A percentile compares a stretch with the other conserved stretches of the same genome.
Evolutionary conservation across 306 rosid species (phyloP).

Genomic region (Cicer yamashitae): DNA sequence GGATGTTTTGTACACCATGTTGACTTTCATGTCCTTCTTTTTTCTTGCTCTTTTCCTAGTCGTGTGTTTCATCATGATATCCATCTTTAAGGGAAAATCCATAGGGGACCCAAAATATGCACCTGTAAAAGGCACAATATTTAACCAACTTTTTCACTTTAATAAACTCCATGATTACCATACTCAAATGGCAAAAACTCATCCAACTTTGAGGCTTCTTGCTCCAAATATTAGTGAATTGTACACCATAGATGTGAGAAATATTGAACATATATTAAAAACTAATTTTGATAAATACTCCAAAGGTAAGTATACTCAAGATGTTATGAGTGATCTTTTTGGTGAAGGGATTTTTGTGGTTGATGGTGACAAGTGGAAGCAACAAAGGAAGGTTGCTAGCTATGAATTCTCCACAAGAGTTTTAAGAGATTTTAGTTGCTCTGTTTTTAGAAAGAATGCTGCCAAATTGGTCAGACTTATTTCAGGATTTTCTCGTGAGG

Average conservation of each 20-base stretch:
- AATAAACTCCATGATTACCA: slow-evolving; percentile 57
- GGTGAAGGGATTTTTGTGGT: slow-evolving; percentile 71
- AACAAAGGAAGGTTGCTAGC: slow-evolving; percentile 75
- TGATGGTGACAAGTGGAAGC: slow-evolving; percentile 74
- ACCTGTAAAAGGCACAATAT: slow-evolving; percentile 67
- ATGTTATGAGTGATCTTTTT: slow-evolving; percentile 51
- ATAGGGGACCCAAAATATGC: slow-evolving; percentile 56
- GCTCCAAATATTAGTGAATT: slow-evolving; percentile 49
- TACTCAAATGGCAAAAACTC: slow-evolving; percentile 47
- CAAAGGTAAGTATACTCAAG: slow-evolving; percentile 56
- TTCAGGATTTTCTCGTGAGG: slow-evolving; percentile 41
- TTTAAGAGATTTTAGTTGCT: slow-evolving; percentile 69
- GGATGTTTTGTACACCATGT: slow-evolving; percentile 49
- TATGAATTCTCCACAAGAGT: slow-evolving; percentile 70
- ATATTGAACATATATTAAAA: slow-evolving; percentile 61
- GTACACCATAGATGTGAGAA: slow-evolving; percentile 57
- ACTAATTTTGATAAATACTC: slow-evolving; percentile 55
- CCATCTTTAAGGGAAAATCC: slow-evolving; percentile 59
- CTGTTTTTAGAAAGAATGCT: slow-evolving; percentile 61
- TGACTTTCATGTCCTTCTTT: slow-evolving; percentile 46
- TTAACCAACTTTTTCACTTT: slow-evolving; percentile 54
- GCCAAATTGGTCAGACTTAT: slow-evolving; percentile 58
- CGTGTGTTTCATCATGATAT: slow-evolving; percentile 47
- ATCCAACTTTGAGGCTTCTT: slow-evolving; percentile 56
- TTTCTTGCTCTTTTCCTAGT: slow-evolving; percentile 37